A percentile compares a stretch with the other conserved stretches of the same genome.
Conservation (phyloP, 2,329 filamentous ascomycete genomes). For the Claviceps humidiphila region DNA sequence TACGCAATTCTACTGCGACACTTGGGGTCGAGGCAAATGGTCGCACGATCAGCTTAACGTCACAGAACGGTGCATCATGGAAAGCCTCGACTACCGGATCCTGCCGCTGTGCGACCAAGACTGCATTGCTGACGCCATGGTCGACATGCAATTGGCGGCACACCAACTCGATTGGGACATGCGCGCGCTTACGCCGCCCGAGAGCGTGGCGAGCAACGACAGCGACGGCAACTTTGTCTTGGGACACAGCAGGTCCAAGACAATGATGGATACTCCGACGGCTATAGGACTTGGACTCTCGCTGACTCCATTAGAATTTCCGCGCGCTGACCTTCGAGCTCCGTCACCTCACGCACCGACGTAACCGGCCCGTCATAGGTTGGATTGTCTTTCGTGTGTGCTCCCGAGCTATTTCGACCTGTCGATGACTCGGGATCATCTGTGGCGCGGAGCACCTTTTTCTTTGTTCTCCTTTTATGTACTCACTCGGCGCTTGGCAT, state of each 20-base stretch:
- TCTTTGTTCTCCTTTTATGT: not conserved
- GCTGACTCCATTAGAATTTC: slow-evolving; percentile 13
- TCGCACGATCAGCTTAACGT: slow-evolving; percentile 48
- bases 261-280: slow-evolving; percentile 11
- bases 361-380: slow-evolving; percentile 9
- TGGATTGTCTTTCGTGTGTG: not conserved
- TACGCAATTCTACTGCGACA: slow-evolving; percentile 37
- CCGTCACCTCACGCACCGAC: slow-evolving; percentile 10
- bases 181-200: slow-evolving; percentile 17
- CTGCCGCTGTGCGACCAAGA: slow-evolving; percentile 44
- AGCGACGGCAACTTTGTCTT: slow-evolving; percentile 16
- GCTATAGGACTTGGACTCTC: slow-evolving; percentile 13
- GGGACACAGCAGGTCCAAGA: slow-evolving; percentile 23
- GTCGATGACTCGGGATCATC: not conserved
- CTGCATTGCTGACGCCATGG: slow-evolving; percentile 44
- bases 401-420: not conserved
- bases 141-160: slow-evolving; percentile 50
- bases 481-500: not conserved
- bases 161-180: slow-evolving; percentile 16
- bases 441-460: not conserved
- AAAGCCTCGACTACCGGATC: slow-evolving; percentile 50
- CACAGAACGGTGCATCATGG: slow-evolving; percentile 51
- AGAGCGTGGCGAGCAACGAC: slow-evolving; percentile 15
- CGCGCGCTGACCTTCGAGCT: slow-evolving; percentile 2
- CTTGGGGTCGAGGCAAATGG: slow-evolving; percentile 45